A percentile compares a stretch with the other conserved stretches of the same genome.
These are phyloP conservation scores for Onygenales sp. DNA, from an alignment of 2,329 filamentous ascomycete species.

Conservation along the genomic window DNA sequence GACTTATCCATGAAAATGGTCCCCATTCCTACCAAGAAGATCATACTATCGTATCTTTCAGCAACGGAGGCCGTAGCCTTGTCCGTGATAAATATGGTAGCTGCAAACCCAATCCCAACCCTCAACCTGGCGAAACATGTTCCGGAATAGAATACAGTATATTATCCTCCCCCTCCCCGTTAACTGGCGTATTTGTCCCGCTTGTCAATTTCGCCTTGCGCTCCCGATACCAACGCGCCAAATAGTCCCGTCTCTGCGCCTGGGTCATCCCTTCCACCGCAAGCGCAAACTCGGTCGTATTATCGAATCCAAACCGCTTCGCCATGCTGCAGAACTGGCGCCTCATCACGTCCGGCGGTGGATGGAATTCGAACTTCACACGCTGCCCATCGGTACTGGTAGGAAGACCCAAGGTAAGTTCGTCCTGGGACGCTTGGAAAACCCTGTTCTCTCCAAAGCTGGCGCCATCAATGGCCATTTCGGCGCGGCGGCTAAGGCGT, in stretches of 20 bases:
- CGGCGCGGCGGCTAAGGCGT: slow-evolving; percentile 66
- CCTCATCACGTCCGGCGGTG: slow-evolving; percentile 61
- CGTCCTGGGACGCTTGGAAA: slow-evolving; percentile 20
- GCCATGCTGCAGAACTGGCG: slow-evolving; percentile 92
- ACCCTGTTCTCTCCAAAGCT: slow-evolving; percentile 25
- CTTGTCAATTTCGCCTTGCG: slow-evolving; percentile 42
- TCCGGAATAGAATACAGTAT: not conserved
- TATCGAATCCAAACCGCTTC: slow-evolving; percentile 63
- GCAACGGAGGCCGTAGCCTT: too few relatives aligned
- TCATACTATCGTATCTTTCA: not conserved
- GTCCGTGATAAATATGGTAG: not conserved
- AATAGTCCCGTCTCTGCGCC: slow-evolving; percentile 64
- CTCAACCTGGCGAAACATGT: not conserved
- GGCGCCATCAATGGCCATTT: slow-evolving; percentile 30
- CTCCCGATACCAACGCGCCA: slow-evolving; percentile 70
- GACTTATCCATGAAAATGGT: too few relatives aligned
- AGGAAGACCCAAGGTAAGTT: slow-evolving; percentile 4
- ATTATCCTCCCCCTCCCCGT: not conserved
- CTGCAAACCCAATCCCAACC: not conserved
- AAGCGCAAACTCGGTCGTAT: slow-evolving; percentile 74
- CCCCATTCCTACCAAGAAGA: not conserved
- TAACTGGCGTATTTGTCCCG: not conserved
- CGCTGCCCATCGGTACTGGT: slow-evolving; percentile 26
- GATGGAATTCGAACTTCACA: slow-evolving; percentile 56
- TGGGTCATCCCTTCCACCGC: slow-evolving; percentile 87